These are phyloP conservation scores for Conringia planisiliqua DNA, from an alignment of 345 rosid genomes.

Conservation along the genomic window DNA sequence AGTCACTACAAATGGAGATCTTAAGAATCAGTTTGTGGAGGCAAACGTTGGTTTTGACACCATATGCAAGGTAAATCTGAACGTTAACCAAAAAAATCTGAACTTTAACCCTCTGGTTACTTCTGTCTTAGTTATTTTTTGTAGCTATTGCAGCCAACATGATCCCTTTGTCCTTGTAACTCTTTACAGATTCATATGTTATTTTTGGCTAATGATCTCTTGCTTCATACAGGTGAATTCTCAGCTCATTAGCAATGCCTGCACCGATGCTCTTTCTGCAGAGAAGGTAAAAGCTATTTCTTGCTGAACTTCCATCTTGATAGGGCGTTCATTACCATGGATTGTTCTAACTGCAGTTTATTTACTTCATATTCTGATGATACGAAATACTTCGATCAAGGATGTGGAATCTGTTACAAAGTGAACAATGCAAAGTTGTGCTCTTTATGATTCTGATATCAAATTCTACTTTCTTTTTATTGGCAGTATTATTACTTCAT, in stretches of 20 bases:
- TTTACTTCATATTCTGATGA: not conserved
- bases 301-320: not conserved
- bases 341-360: not conserved
- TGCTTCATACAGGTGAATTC: constrained; percentile 70
- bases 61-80: constrained; percentile 69
- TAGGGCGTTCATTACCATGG: not conserved
- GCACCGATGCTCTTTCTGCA: constrained; percentile 97
- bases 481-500: constrained; percentile 94
- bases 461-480: not conserved
- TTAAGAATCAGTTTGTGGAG: constrained; percentile 95
- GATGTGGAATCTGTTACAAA: constrained; percentile 4
- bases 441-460: not conserved
- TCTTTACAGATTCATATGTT: not conserved
- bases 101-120: not conserved
- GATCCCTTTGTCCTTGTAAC: not conserved
- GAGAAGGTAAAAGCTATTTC: constrained; percentile 63
- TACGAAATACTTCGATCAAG: not conserved
- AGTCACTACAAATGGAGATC: constrained; percentile 94
- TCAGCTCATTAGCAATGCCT: constrained; percentile 95
- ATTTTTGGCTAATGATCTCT: constrained; percentile 4
- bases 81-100: not conserved
- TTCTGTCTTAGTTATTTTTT: not conserved
- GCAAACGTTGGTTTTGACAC: constrained; percentile 98
- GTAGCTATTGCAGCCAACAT: constrained; percentile 13
- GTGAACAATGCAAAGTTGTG: not conserved